Evolutionary conservation across 2,329 filamentous ascomycete species (phyloP).

Genomic region (Sphaerulina vaccinii): DNA sequence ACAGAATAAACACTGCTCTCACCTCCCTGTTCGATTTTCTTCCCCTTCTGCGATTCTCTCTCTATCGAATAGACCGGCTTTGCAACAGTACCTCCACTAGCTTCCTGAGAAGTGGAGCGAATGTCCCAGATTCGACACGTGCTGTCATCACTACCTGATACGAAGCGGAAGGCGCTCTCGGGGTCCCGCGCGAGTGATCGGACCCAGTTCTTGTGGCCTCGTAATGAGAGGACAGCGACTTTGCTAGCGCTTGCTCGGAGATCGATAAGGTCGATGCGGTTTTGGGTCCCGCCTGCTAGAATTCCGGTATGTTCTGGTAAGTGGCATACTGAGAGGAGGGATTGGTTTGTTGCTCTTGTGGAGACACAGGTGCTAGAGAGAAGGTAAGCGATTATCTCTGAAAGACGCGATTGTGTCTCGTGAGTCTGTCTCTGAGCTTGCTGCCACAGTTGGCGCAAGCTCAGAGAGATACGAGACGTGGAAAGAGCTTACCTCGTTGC

Average conservation of each 20-base stretch:
- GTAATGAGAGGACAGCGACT: slow-evolving; percentile 83
- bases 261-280: slow-evolving; percentile 91
- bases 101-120: slow-evolving; percentile 58
- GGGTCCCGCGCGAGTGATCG: slow-evolving; percentile 60
- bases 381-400: no score
- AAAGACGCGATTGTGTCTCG: no score
- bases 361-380: slow-evolving; percentile 73
- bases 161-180: slow-evolving; percentile 70
- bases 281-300: slow-evolving; percentile 75
- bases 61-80: slow-evolving; percentile 76
- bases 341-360: slow-evolving; percentile 78
- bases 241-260: slow-evolving; percentile 74
- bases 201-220: slow-evolving; percentile 78
- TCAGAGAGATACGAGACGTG: no score
- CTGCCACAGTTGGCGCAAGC: no score
- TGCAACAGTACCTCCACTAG: slow-evolving; percentile 52
- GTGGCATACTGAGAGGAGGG: slow-evolving; percentile 75
- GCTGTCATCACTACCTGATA: slow-evolving; percentile 87
- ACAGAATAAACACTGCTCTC: slow-evolving; percentile 89
- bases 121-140: slow-evolving; percentile 95
- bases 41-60: slow-evolving; percentile 66
- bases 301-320: slow-evolving; percentile 65
- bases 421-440: no score
- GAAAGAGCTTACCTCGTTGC: no score
- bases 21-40: slow-evolving; percentile 66